Conservation (phyloP, 106 monocot genomes). For the Alisma plantagoaquatica region DNA sequence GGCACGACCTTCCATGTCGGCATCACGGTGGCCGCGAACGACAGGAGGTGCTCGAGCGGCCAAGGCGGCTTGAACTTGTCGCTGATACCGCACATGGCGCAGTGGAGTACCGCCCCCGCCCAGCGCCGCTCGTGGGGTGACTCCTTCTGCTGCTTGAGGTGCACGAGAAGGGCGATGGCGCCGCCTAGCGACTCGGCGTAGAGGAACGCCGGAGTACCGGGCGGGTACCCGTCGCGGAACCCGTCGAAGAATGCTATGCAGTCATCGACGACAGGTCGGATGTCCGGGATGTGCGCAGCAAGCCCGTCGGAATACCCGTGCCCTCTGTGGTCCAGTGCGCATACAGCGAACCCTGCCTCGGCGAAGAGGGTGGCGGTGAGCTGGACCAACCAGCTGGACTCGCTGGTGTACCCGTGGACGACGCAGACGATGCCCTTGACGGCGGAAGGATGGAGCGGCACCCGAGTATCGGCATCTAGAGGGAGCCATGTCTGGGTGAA, state of each 20-base stretch:
- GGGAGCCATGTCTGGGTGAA: constrained; percentile 69
- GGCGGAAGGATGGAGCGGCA: constrained; percentile 58
- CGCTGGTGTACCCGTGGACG: no score
- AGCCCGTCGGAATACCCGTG: constrained; percentile 83
- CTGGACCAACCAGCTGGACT: no score
- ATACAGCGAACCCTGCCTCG: no score
- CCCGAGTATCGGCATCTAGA: constrained; percentile 15
- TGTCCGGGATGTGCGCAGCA: constrained; percentile 45
- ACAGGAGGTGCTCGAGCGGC: constrained; percentile 60
- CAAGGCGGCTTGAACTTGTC: constrained; percentile 68
- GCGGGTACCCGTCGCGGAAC: constrained; percentile 35
- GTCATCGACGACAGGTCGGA: constrained; percentile 52
- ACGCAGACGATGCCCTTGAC: no score
- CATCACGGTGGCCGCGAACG: constrained; percentile 23
- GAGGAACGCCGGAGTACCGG: no score
- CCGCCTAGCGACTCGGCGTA: no score
- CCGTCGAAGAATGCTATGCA: constrained; percentile 54
- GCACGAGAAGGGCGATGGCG: no score
- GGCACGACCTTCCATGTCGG: constrained; percentile 66
- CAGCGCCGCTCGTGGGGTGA: constrained; percentile 14
- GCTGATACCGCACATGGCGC: constrained; percentile 87
- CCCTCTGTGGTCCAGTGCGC: no score
- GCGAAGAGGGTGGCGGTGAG: no score
- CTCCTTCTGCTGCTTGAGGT: no score
- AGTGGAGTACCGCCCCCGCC: constrained; percentile 66